Conservation (phyloP, 768 basidiomycete species). For the Hysterangium stoloniferum region DNA sequence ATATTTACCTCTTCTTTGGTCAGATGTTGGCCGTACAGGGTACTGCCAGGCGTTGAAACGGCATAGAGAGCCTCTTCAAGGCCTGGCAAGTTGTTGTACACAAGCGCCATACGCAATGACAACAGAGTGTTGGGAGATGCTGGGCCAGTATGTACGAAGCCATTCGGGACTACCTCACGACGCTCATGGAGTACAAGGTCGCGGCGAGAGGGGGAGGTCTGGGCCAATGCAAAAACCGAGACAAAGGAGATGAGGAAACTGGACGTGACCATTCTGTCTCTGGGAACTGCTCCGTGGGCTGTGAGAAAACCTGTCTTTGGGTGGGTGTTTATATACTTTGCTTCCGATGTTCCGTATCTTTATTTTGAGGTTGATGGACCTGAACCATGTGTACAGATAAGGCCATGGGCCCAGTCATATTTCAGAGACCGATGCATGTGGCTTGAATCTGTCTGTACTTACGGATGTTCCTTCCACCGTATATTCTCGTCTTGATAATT, state of each 20-base stretch:
- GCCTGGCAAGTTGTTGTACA: constrained; percentile 27
- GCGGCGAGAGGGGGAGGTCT: neutral
- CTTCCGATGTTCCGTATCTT: too few species aligned
- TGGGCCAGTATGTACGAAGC: constrained; percentile 23
- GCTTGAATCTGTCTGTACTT: too few species aligned
- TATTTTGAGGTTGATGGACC: too few species aligned
- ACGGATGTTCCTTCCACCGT: too few species aligned
- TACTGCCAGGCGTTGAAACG: constrained; percentile 31
- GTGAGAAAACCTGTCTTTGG: too few species aligned
- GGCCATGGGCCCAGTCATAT: too few species aligned
- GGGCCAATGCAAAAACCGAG: constrained; percentile 4
- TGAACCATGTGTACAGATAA: too few species aligned
- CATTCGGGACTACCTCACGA: constrained; percentile 19
- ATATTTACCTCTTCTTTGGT: constrained; percentile 29
- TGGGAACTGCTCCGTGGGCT: too few species aligned
- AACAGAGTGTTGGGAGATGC: constrained; percentile 25
- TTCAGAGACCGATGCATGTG: too few species aligned
- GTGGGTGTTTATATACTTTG: too few species aligned
- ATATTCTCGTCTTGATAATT: too few species aligned
- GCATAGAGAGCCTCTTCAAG: constrained; percentile 30
- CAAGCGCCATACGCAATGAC: constrained; percentile 31
- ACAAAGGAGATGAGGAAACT: constrained; percentile 2
- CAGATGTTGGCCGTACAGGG: constrained; percentile 30
- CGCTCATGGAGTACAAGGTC: constrained; percentile 23
- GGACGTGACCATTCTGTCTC: constrained; percentile 7